Base-by-base conservation (phyloP, 1,284 basidiomycete species). In the Ustilago vetiveriae region DNA sequence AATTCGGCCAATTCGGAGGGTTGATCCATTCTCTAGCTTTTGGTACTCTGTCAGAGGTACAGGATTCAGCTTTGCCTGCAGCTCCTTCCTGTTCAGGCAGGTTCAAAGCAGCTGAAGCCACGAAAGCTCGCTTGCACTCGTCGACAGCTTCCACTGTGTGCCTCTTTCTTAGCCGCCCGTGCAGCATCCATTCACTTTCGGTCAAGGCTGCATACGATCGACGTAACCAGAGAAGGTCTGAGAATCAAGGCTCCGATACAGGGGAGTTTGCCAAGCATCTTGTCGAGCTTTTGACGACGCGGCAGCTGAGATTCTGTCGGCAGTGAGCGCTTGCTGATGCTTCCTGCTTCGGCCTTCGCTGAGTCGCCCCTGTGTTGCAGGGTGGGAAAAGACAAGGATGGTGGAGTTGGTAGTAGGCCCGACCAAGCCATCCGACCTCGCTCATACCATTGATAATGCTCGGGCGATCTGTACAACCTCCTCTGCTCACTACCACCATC, bases 111-210 rank as follows among this genome's bases (percentile, higher is more conserved):
- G n/a, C n/a, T n/a, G n/a, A n/a, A n/a, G n/a, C n/a, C n/a, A n/a
- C 11, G 10, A 21, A 8, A 43, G 22, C 36, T 51, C 50, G 49
- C 32, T 37, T 57, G 62, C 62, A 19, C 50, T 58, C 41, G 46
- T 58, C 41, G 54, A 65, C 62, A 58, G 62, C 50, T 54, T 29
- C 7, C 27, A 30, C 19, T 26, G 47, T 26, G 32, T 29, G 29
- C n/a, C 21, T 26, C 6, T 16, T 36, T 35, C n/a, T 35, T 23
- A 21, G 7, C 19, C 33, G 43, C 41, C 26, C 9, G 11, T n/a
- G 16, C 7, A 3, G 13, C 17, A 6, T 35, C 33, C 10, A n/a
- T 35, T 5, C 17, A n/a, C 16, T 16, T 11, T n/a, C 33, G 33
- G 14, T 35, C 1, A 2, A 35, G 13, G 16, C 7, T 16, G 36